Base-by-base conservation (phyloP, 1,284 basidiomycete genomes). In the Jaminaea rosea region DNA sequence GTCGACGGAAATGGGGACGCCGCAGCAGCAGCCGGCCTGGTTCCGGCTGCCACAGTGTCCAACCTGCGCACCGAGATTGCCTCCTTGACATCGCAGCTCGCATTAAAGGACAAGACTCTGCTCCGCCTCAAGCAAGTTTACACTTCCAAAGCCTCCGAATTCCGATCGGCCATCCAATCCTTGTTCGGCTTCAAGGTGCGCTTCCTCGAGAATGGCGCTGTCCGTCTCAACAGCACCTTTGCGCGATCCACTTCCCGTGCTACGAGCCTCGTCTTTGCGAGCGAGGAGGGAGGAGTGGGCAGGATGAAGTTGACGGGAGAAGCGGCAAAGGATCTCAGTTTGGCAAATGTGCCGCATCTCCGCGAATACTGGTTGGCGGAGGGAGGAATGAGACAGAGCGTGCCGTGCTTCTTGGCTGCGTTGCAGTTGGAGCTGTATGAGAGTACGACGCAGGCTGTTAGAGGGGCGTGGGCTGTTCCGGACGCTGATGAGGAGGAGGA, bases 171-270 rank as follows among this genome's bases (percentile, higher is more conserved):
- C 11, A 83, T 90, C 46, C 82, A 83, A 0, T 82, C 83, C 0
- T 82, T 92, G 41, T 80, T 92, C 1, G 89, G 88, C 1, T 82
- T 88, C 60, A 89, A 88, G 72, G 78, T 91, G 31, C 83, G 84
- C 1, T 90, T 91, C 70, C 84, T 86, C 56, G 84, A 84, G 3
- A 88, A 87, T 49, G 87, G 87, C 0, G 83, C 86, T 58, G 83
- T 90, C 37, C 80, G 86, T 29, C 82, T 90, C 49, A 89, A 87
- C 3, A 85, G 83, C n/a, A 78, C 84, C 52, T 89, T 83, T 72
- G 78, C 79, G 2, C 76, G 78, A 1, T 55, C 54, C 7, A 77
- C 78, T 52, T 77, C 77, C 44, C 47, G 50, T 3, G 75, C 75
- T 52, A 77, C 77, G 58, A 75, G 75, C 24, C 62, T 79, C 26